phyloP scores from a whole-genome alignment of 768 basidiomycete genomes.

The Russula emetica region DNA sequence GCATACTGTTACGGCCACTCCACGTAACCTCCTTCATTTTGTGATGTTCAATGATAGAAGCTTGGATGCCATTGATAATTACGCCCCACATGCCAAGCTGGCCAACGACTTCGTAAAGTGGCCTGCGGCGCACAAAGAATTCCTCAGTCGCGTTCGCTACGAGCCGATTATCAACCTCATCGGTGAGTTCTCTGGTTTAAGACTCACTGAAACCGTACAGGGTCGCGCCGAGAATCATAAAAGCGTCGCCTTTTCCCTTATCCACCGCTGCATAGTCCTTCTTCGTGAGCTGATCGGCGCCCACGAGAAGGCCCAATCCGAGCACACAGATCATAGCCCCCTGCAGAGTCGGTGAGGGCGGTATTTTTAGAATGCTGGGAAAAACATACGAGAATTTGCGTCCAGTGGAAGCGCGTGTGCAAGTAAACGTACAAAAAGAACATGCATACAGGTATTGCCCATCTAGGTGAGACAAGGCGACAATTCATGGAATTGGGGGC shows the following conservation, averaged over 20 bases:
- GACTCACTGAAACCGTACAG: conserved; percentile 80
- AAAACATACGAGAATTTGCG: conserved; percentile 62
- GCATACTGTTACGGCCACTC: conserved; percentile 66
- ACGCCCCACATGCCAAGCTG: conserved; percentile 84
- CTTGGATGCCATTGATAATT: conserved; percentile 74
- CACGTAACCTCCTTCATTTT: conserved; percentile 63
- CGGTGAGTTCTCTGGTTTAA: background rate
- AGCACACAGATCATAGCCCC: conserved; percentile 69
- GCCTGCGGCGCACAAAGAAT: conserved; percentile 73
- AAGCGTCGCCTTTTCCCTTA: conserved; percentile 75
- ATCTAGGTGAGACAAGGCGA: conserved; percentile 40
- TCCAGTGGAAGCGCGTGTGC: conserved; percentile 76
- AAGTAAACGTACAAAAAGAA: conserved; percentile 82
- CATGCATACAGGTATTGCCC: conserved; percentile 87
- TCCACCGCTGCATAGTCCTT: conserved; percentile 66
- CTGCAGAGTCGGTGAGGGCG: conserved; percentile 34
- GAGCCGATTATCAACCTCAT: background rate
- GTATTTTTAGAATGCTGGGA: background rate
- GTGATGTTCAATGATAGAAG: conserved; percentile 67
- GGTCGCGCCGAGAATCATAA: conserved; percentile 83
- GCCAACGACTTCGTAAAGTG: conserved; percentile 84
- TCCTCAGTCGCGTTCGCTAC: conserved; percentile 86
- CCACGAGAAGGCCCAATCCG: conserved; percentile 76
- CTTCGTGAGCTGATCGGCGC: conserved; percentile 69
- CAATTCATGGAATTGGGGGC: background rate